Base-by-base conservation (phyloP, 805 yeast genomes). In the Vanderwaltozyma yarrowii region DNA sequence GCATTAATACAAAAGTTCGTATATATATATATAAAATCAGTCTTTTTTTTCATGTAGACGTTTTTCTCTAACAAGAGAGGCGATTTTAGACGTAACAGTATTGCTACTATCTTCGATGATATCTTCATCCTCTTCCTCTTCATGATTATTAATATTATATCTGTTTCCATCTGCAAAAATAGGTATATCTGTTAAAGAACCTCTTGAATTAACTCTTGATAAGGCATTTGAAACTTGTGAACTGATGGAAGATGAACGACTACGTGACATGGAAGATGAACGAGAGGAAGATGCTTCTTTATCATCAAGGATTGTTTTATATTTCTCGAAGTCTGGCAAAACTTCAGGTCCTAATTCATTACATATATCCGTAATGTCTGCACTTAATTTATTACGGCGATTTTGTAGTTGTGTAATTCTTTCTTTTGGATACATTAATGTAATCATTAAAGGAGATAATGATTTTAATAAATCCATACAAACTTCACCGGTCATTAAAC, bases 401-500 rank as follows among this genome's bases (percentile, higher is more conserved):
- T 61, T 58, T 48, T 83, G 77, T 45, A 92, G 62, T 41, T 78
- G 58, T 29, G 58, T 58, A 12, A 76, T 55, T 30, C 70, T 61
- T 32, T 65, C 62, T 27, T 56, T 53, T n/a, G 69, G 66, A 20
- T 64, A 66, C 30, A 65, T 56, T 16, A 63, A 49, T 3, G 70
- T 58, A 14, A 59, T 52, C 30, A 63, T 76, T 27, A 88, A 62
- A 1, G 97, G 96, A 42, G 85, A 71, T 41, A 88, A 62, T 8
- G 89, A 77, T 55, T 86, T 85, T 56, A 81, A 72, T 35, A 83
- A 66, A 58, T 88, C 96, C 74, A 83, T 68, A 15, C 97, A 96
- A 42, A 77, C 78, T 58, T 89, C 98, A 37, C 97, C 96, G 29
- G 88, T 76, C 26, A 81, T 70, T 47, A 89, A 70, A 4, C 96